These are phyloP conservation scores for Chlorella sorokiniana DNA, from an alignment of 139 green algal genomes.

Conservation along the genomic window DNA sequence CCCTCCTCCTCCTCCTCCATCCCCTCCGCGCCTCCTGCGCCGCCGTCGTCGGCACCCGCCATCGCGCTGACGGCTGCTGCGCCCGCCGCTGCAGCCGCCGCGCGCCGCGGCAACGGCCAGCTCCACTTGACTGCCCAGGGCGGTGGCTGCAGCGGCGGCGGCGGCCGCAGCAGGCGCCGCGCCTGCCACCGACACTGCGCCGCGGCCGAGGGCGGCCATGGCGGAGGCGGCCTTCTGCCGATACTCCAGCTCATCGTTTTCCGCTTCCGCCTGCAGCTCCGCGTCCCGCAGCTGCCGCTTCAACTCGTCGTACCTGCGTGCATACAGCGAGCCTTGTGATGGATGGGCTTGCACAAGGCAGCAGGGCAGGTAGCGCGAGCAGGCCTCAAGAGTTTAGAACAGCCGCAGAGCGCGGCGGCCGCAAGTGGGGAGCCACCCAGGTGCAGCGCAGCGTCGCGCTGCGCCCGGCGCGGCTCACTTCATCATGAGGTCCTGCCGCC, in stretches of 20 bases:
- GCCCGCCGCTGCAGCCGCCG: background rate
- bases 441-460: no score
- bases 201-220: constrained; percentile 13
- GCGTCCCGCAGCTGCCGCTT: constrained; percentile 51
- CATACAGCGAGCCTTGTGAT: no score
- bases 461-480: constrained; percentile 21
- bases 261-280: constrained; percentile 38
- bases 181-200: background rate
- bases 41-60: background rate
- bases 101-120: background rate
- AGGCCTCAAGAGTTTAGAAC: no score
- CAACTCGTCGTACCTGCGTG: constrained; percentile 57
- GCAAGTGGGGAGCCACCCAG: no score
- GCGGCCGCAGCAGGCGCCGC: background rate
- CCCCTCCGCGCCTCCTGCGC: background rate
- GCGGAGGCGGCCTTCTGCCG: constrained; percentile 20
- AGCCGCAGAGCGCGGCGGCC: no score
- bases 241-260: constrained; percentile 53
- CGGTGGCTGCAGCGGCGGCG: background rate
- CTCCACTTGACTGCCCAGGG: background rate
- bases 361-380: background rate
- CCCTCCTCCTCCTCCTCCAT: constrained; percentile 35
- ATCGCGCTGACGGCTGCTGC: background rate
- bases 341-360: background rate
- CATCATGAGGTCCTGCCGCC: constrained; percentile 84